Percentiles rank a stretch among this genome's conserved stretches.
These are phyloP conservation scores for Sparassis latifolia DNA, from an alignment of 1,284 basidiomycete genomes.

Conservation along the genomic window DNA sequence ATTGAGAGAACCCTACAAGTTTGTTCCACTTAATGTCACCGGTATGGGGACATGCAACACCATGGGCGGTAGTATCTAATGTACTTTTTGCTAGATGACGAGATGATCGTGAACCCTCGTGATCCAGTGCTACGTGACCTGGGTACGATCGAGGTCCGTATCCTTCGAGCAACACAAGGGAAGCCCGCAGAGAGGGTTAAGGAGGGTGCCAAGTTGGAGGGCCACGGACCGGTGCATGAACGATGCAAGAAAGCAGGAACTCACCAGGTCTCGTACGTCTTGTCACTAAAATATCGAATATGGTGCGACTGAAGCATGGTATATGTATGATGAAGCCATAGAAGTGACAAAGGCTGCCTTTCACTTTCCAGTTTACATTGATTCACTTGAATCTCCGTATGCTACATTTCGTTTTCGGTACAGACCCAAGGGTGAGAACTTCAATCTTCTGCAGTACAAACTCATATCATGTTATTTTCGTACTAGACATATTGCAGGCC, in stretches of 20 bases:
- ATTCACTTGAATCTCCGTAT: conserved; percentile 1
- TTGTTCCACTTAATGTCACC: neutral
- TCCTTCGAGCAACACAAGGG: neutral
- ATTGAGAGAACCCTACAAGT: neutral
- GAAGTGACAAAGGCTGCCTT: neutral
- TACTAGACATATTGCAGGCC: neutral
- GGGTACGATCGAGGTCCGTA: neutral
- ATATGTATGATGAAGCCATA: neutral
- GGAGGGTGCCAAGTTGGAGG: neutral
- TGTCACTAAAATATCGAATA: neutral
- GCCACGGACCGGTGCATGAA: conserved; percentile 5
- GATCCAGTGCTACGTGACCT: neutral
- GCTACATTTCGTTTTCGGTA: conserved; percentile 8
- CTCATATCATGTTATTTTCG: neutral
- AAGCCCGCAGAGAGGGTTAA: neutral
- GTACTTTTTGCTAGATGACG: neutral
- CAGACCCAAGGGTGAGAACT: conserved; percentile 3
- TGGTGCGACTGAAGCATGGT: neutral
- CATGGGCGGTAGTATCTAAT: neutral
- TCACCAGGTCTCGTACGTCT: conserved; percentile 3
- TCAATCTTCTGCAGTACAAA: neutral
- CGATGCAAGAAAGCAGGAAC: conserved; percentile 7
- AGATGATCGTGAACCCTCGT: neutral
- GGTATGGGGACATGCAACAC: neutral
- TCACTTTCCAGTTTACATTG: neutral